A percentile compares a stretch with the other conserved stretches of the same genome.
These are phyloP conservation scores for Alternaria longipes DNA, from an alignment of 2,329 filamentous ascomycete species.

Conservation along the genomic window DNA sequence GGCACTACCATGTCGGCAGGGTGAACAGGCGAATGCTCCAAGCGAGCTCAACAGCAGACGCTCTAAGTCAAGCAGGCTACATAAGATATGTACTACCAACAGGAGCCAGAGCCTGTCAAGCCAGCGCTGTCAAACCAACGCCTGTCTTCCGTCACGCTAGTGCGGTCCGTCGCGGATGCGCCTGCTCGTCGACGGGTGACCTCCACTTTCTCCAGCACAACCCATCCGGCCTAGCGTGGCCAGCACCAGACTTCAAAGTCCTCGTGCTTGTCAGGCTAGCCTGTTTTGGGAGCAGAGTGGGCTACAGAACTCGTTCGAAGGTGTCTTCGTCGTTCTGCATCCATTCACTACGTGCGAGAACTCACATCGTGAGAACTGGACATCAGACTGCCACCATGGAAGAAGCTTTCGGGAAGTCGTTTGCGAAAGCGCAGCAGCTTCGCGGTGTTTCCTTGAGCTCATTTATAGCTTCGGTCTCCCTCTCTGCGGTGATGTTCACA, in stretches of 20 bases:
- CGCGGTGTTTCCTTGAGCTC: conserved; percentile 11
- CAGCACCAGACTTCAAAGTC: neutral
- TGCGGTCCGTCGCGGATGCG: neutral
- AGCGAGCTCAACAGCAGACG: neutral
- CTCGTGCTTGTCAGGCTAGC: neutral
- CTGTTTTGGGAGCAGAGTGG: too few relatives aligned
- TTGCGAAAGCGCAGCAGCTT: conserved; percentile 19
- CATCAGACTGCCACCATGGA: conserved; percentile 9
- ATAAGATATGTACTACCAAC: too few relatives aligned
- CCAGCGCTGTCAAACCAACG: too few relatives aligned
- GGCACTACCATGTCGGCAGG: neutral
- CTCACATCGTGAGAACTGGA: neutral
- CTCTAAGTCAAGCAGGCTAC: neutral
- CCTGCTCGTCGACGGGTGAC: neutral
- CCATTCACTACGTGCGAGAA: neutral
- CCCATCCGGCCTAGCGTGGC: neutral
- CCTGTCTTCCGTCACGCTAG: neutral
- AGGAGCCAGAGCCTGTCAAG: too few relatives aligned
- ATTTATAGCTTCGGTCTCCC: conserved; percentile 16
- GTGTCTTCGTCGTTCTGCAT: neutral
- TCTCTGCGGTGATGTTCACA: conserved; percentile 11
- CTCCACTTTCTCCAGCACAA: neutral
- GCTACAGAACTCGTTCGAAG: neutral
- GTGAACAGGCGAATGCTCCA: neutral
- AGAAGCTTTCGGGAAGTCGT: conserved; percentile 15